Evolutionary conservation across 192 early-diverging fungal genomes (phyloP), one percentile per base, ranked within the genome.

Genomic region (Coemansia umbellata): DNA sequence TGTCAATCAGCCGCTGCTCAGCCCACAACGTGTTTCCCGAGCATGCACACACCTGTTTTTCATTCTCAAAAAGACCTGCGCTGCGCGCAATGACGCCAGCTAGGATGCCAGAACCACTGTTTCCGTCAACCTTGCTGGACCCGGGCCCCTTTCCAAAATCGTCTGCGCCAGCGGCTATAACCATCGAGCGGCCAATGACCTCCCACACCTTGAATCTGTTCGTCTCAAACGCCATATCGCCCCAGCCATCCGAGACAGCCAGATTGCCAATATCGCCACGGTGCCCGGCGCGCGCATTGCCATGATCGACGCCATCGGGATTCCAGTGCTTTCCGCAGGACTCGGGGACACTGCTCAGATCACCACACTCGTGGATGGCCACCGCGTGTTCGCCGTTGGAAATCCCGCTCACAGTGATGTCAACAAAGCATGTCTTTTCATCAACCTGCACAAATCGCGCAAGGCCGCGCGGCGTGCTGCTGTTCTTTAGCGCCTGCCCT

Each of bases 1-100:
- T 18, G 37, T 53, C 55, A 10, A 63, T 41, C 50, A 66, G 31
- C 7, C 81, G 66, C 41, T 82, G 81, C 61, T 95, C 93, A 51
- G 91, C 83, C 93, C 93, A 95, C 39, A 95, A 66, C 17, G 93
- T 95, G 50, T 82, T 81, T 15, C 93, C 93, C 26, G 66, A 79
- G 68, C 93, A 95, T 19, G 84, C 82, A 60, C 93, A 95, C 7
- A 95, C 81, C 56, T 80, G 85, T 49, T 95, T 95, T 21, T 81
- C 77, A 60, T 95, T 95, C 65, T 94, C 86, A 79, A 95, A 95
- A 22, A 87, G 80, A 21, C 93, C 93, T 2, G 93, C 93, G 31
- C 85, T 89, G 54, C 91, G 81, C 0, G 93, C 93, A 68, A 95
- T 81, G 36, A 95, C 84, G 17, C 93, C 93, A 47, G 85, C 85